A percentile compares a stretch with the other conserved stretches of the same genome.
Evolutionary conservation across 2,329 filamentous ascomycete genomes (phyloP).

Genomic region (Stromatinia cepivora): DNA sequence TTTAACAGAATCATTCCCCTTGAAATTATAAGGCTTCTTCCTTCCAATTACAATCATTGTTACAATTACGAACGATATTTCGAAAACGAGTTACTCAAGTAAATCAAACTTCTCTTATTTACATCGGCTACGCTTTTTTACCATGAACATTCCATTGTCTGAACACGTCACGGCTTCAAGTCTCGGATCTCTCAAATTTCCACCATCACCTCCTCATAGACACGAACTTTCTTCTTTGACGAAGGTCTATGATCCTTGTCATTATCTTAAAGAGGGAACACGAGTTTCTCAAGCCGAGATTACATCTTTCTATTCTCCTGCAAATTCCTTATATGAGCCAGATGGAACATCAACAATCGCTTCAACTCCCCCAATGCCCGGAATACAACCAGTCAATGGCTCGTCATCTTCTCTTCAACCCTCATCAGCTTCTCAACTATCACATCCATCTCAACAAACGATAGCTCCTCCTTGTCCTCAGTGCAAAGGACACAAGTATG

Average conservation of each 20-base stretch:
- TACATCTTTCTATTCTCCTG: constrained; percentile 13
- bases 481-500: constrained; percentile 35
- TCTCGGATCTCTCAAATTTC: constrained; percentile 17
- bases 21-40: background rate
- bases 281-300: constrained; percentile 10
- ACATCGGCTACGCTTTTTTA: constrained; percentile 1
- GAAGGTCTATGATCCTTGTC: constrained; percentile 5
- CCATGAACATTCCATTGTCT: constrained; percentile 19
- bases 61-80: background rate
- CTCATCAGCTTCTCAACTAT: background rate
- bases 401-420: background rate
- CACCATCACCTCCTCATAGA: constrained; percentile 10
- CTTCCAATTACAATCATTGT: background rate
- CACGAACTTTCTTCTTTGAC: constrained; percentile 9
- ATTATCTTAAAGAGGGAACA: background rate
- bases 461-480: constrained; percentile 26
- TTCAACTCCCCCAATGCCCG: constrained; percentile 16
- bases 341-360: constrained; percentile 11
- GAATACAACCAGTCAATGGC: background rate
- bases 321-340: constrained; percentile 15
- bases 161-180: background rate
- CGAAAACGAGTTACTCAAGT: background rate
- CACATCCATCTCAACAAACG: background rate
- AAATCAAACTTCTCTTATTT: background rate
- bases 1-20: constrained; percentile 1